Percentiles rank a stretch among this genome's conserved stretches.
phyloP scores from a whole-genome alignment of 306 rosid species.

The Citrullus colocynthis region DNA sequence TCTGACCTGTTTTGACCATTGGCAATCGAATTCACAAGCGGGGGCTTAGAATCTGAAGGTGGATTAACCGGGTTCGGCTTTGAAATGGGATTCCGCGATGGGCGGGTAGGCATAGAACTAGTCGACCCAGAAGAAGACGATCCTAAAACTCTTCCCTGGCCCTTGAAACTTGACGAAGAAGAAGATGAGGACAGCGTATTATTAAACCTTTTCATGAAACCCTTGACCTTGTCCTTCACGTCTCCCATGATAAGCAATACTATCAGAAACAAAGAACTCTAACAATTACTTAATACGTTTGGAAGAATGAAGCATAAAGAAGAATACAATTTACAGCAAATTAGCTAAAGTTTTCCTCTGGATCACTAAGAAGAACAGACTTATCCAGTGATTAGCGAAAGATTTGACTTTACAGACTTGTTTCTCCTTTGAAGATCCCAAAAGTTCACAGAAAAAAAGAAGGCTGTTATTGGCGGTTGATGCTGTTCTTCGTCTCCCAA shows the following conservation, averaged over 20 bases:
- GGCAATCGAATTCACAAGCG: conserved; percentile 13
- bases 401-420: not conserved
- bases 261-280: not conserved
- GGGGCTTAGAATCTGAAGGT: conserved; percentile 19
- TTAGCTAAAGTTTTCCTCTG: not conserved
- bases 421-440: not conserved
- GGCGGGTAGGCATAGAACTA: conserved; percentile 22
- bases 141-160: conserved; percentile 88
- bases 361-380: not conserved
- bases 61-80: conserved; percentile 30
- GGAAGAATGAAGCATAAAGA: not conserved
- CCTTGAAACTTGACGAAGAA: conserved; percentile 80
- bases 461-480: not conserved
- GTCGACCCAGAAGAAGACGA: conserved; percentile 41
- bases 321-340: not conserved
- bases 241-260: conserved; percentile 40
- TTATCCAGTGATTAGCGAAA: not conserved
- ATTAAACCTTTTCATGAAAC: conserved; percentile 78
- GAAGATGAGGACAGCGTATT: conserved; percentile 44
- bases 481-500: not conserved
- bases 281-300: not conserved
- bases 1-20: conserved; percentile 11
- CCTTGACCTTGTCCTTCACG: conserved; percentile 77
- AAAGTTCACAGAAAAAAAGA: not conserved
- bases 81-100: conserved; percentile 19